Evolutionary conservation across 2,329 filamentous ascomycete genomes (phyloP), one percentile per base, ranked within the genome.

Genomic region (Neonectria punicea): DNA sequence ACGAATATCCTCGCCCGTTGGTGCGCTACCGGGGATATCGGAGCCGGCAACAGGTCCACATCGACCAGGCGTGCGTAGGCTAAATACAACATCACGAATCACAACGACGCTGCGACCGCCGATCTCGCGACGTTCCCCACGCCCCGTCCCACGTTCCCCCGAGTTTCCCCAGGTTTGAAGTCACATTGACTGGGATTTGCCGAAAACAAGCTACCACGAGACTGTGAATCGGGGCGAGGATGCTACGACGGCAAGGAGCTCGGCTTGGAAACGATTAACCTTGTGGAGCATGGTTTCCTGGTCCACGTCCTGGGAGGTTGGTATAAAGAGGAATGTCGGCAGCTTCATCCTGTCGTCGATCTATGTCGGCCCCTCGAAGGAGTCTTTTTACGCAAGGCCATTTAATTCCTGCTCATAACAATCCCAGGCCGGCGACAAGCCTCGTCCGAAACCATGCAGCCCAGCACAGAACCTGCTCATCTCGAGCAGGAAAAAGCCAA

Each of bases 21-120:
- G 59, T 28, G 59, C 59, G 59, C 59, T 61, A 61, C 25, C 53
- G 59, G 59, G 59, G 59, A 57, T 51, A 44, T 49, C 59, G 53
- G 59, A 61, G 59, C 59, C 59, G 59, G 44, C n/a, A 22, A 14
- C 18, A 46, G 10, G 43, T 13, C 43, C 10, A 46, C 36, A 39
- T 16, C 16, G 36, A 39, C 14, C 14, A 39, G 36, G 36, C 36
- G 5, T n/a, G 36, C 36, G 36, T 39, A 46, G n/a, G 43, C 22
- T 25, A 46, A 46, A 46, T 46, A 2, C 20, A 46, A 14, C 43
- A 20, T 46, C 43, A 46, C 18, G 20, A 46, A 39, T 39, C 14
- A 39, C 36, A 39, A 39, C 36, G 36, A 46, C 43, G 11, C 43
- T 46, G 18, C 5, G 14, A 5, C 18, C 43, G 43, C 43, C n/a